Evolutionary conservation across 2,329 filamentous ascomycete species (phyloP).

Genomic region (Triangularia setosa): DNA sequence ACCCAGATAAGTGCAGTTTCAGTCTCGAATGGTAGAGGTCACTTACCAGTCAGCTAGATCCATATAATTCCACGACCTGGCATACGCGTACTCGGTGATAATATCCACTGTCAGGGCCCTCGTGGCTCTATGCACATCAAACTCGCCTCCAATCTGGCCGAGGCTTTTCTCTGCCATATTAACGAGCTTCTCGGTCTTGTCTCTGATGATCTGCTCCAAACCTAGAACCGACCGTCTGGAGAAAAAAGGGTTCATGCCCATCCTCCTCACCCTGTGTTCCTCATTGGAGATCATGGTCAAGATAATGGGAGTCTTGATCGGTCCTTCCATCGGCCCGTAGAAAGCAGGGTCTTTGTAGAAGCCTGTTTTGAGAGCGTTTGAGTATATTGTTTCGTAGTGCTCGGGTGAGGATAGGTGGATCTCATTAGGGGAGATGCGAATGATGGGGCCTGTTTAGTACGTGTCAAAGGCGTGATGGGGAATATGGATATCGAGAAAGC

Average conservation of each 20-base stretch:
- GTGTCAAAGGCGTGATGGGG: neutral
- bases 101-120: constrained; percentile 29
- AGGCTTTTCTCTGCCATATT: neutral
- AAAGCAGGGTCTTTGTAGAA: constrained; percentile 20
- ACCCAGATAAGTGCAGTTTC: neutral
- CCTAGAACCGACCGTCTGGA: constrained; percentile 28
- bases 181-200: constrained; percentile 8
- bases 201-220: constrained; percentile 28
- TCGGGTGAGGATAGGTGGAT: constrained; percentile 28
- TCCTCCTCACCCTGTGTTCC: constrained; percentile 19
- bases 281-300: constrained; percentile 21
- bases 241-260: constrained; percentile 29
- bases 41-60: constrained; percentile 24
- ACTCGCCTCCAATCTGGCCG: constrained; percentile 10
- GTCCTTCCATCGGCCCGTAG: constrained; percentile 18
- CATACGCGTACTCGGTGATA: constrained; percentile 32
- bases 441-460: constrained; percentile 19
- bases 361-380: constrained; percentile 10
- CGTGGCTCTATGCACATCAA: constrained; percentile 29
- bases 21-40: neutral
- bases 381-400: constrained; percentile 27
- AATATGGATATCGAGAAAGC: too few relatives aligned
- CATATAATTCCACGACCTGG: constrained; percentile 28
- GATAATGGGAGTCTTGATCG: constrained; percentile 9
- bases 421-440: constrained; percentile 30